Evolutionary conservation across 208 protist genomes (phyloP).

Genomic region (Trypanosoma brucei): DNA sequence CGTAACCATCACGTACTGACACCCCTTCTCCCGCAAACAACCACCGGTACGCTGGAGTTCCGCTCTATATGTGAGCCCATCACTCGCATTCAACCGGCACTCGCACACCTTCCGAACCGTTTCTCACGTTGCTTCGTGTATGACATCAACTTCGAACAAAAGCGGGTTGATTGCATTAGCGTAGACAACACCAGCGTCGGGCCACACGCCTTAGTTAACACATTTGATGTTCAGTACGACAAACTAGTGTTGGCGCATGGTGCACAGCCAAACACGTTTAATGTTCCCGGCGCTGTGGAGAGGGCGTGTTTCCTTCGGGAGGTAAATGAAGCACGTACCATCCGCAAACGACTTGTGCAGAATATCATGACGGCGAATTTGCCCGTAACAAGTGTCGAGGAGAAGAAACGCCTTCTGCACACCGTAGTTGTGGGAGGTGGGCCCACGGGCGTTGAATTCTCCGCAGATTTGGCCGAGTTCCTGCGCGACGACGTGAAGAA

Average conservation of each 20-base stretch:
- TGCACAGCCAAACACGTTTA: constrained; percentile 88
- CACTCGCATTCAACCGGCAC: constrained; percentile 69
- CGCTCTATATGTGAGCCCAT: constrained; percentile 88
- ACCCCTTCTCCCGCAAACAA: constrained; percentile 90
- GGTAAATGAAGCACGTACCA: constrained; percentile 81
- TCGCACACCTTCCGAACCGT: constrained; percentile 73
- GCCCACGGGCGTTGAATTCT: constrained; percentile 87
- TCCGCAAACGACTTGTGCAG: constrained; percentile 88
- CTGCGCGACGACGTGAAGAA: constrained; percentile 80
- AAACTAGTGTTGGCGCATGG: constrained; percentile 90
- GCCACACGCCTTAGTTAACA: constrained; percentile 53
- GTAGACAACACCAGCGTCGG: constrained; percentile 62
- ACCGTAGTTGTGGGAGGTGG: constrained; percentile 91
- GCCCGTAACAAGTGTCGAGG: constrained; percentile 62
- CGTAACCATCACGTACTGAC: constrained; percentile 95
- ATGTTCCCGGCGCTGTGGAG: constrained; percentile 87
- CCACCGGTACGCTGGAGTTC: constrained; percentile 91
- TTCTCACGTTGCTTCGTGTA: constrained; percentile 76
- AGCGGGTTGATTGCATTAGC: constrained; percentile 71
- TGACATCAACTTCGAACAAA: constrained; percentile 72
- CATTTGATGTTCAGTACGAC: constrained; percentile 89
- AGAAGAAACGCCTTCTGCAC: constrained; percentile 80
- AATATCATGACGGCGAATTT: constrained; percentile 90
- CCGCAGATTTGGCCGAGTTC: constrained; percentile 87
- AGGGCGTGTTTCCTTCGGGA: constrained; percentile 88